phyloP scores from a whole-genome alignment of 1,139 yeast genomes.

The Blastobotrys serpentis region DNA sequence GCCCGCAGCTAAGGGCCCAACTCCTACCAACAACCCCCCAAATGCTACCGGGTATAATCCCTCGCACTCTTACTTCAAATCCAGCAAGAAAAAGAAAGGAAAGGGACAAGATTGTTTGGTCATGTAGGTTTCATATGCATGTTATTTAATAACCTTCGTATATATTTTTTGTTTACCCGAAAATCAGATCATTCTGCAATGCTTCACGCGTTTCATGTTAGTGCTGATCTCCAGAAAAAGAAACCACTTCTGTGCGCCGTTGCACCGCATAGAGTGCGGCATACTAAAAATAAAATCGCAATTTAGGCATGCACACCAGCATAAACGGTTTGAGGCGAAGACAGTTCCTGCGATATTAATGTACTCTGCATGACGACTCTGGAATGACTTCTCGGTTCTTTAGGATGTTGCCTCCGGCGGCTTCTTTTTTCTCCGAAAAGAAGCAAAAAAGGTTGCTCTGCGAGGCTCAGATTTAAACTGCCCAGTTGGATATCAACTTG shows the following conservation, averaged over 20 bases:
- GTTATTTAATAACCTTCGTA: background rate
- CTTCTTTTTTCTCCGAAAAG: too few relatives aligned
- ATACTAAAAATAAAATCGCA: too few relatives aligned
- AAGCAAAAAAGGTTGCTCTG: too few relatives aligned
- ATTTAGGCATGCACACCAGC: too few relatives aligned
- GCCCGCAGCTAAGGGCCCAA: conserved; percentile 3
- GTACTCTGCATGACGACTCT: too few relatives aligned
- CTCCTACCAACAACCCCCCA: conserved; percentile 2
- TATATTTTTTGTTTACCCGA: background rate
- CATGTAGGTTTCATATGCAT: conserved; percentile 28
- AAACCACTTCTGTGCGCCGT: background rate
- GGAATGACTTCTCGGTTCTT: too few relatives aligned
- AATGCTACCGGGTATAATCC: conserved; percentile 20
- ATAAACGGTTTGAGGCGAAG: too few relatives aligned
- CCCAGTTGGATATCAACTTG: too few relatives aligned
- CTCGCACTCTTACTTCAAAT: conserved; percentile 21
- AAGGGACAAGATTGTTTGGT: conserved; percentile 27
- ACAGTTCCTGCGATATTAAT: too few relatives aligned
- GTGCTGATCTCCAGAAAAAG: background rate
- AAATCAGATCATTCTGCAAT: background rate
- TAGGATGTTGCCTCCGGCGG: too few relatives aligned
- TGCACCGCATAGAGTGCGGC: conserved; percentile 1
- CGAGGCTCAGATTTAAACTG: too few relatives aligned
- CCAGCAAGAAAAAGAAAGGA: conserved; percentile 21
- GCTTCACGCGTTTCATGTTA: background rate